Conservation (phyloP, 2,329 filamentous ascomycete genomes). For the Colletotrichum karsti region DNA sequence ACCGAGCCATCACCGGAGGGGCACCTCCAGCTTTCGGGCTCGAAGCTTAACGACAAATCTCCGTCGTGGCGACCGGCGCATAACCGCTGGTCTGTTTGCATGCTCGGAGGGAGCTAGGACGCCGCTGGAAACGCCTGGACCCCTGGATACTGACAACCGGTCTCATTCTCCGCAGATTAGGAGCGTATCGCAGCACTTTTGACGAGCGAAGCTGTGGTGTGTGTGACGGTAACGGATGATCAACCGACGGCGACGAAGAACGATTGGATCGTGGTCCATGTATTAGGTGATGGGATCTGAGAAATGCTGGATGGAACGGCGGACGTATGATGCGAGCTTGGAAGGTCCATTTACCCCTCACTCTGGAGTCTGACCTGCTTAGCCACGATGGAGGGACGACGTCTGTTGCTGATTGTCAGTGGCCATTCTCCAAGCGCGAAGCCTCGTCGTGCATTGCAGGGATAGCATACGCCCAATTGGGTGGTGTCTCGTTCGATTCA, state of each 20-base stretch:
- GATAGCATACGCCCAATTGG: background rate
- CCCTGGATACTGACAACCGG: background rate
- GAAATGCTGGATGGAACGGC: slow-evolving; percentile 17
- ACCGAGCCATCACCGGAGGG: slow-evolving; percentile 23
- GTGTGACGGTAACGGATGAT: slow-evolving; percentile 1
- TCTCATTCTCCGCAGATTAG: slow-evolving; percentile 4
- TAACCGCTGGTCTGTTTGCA: slow-evolving; percentile 1
- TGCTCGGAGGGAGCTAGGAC: background rate
- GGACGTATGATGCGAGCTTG: slow-evolving; percentile 20
- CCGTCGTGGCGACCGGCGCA: slow-evolving; percentile 11
- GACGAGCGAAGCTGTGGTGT: background rate
- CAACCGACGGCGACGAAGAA: background rate
- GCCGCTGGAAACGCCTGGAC: background rate
- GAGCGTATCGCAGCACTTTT: background rate
- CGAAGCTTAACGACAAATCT: slow-evolving; percentile 28
- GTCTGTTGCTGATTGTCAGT: slow-evolving; percentile 8
- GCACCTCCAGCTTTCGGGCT: background rate
- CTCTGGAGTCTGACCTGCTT: background rate
- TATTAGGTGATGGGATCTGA: slow-evolving; percentile 15
- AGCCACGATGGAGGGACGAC: slow-evolving; percentile 6
- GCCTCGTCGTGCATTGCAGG: slow-evolving; percentile 13
- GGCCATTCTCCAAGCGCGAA: background rate
- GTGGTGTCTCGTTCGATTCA: background rate
- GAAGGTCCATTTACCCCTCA: slow-evolving; percentile 26
- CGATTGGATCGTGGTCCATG: background rate